These are phyloP conservation scores for Scedosporium minutisporum DNA, from an alignment of 2,329 filamentous ascomycete genomes.

Conservation along the genomic window DNA sequence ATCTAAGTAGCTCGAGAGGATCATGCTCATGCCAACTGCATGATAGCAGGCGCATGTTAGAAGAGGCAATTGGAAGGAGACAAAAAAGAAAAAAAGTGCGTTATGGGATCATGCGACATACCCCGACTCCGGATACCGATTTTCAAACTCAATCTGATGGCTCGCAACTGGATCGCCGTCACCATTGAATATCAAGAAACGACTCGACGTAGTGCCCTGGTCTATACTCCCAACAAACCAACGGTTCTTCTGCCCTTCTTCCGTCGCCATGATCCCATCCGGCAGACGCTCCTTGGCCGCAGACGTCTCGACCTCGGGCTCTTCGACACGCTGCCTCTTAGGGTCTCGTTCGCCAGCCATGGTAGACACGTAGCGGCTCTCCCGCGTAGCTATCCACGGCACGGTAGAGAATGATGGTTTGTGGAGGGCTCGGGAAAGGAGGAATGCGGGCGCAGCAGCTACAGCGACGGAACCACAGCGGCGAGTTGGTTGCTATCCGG, in stretches of 20 bases:
- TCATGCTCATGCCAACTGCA: constrained; percentile 83
- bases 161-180: constrained; percentile 67
- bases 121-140: constrained; percentile 78
- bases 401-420: neutral
- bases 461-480: neutral
- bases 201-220: constrained; percentile 80
- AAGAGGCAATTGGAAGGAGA: neutral
- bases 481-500: constrained; percentile 2
- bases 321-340: neutral
- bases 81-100: neutral
- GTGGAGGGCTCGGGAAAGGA: neutral
- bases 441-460: neutral
- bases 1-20: constrained; percentile 63
- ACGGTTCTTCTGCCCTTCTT: constrained; percentile 24
- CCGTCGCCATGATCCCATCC: constrained; percentile 20
- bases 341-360: constrained; percentile 1
- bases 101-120: constrained; percentile 32
- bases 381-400: neutral
- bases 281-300: constrained; percentile 14
- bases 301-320: neutral
- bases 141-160: constrained; percentile 80
- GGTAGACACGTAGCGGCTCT: neutral
- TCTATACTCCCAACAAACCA: constrained; percentile 82
- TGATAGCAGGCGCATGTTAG: neutral
- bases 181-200: constrained; percentile 84